These are phyloP conservation scores for Macrotyloma uniflorum DNA, from an alignment of 306 rosid species.

Conservation along the genomic window DNA sequence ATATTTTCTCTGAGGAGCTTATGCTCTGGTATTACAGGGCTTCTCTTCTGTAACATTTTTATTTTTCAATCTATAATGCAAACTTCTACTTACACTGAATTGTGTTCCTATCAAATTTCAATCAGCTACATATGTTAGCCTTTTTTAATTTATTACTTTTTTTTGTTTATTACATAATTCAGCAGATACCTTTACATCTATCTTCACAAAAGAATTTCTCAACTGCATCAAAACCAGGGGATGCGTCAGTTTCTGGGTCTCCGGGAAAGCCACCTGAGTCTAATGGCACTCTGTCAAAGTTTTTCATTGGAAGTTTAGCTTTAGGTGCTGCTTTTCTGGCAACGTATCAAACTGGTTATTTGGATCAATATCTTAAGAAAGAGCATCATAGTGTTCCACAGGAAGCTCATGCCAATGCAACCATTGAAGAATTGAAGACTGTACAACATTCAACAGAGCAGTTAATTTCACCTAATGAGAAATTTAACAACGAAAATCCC, in stretches of 20 bases:
- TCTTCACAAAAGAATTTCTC: conserved; percentile 65
- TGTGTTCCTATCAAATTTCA: not conserved
- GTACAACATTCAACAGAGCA: conserved; percentile 46
- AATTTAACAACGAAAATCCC: conserved; percentile 40
- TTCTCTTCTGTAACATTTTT: too few species aligned
- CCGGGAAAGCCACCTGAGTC: conserved; percentile 56
- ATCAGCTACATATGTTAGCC: not conserved
- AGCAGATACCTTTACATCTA: conserved; percentile 57
- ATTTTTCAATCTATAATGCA: too few species aligned
- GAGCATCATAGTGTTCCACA: conserved; percentile 47
- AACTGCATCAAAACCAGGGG: conserved; percentile 48
- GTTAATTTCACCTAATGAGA: conserved; percentile 49
- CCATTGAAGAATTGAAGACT: conserved; percentile 43
- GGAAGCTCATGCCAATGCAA: conserved; percentile 39
- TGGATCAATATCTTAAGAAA: conserved; percentile 60
- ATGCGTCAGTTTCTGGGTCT: conserved; percentile 49
- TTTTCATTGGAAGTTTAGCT: conserved; percentile 68
- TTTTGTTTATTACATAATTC: conserved; percentile 34
- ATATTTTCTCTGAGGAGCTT: too few species aligned
- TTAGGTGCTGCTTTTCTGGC: conserved; percentile 70
- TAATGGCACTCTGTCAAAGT: conserved; percentile 48
- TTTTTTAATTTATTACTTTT: conserved; percentile 13
- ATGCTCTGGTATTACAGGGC: too few species aligned
- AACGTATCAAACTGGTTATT: conserved; percentile 72
- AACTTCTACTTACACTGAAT: too few species aligned